Percentiles rank a stretch among this genome's conserved stretches.
These are phyloP conservation scores for Dioszegia aurantiaca DNA, from an alignment of 768 basidiomycete genomes.

Conservation along the genomic window DNA sequence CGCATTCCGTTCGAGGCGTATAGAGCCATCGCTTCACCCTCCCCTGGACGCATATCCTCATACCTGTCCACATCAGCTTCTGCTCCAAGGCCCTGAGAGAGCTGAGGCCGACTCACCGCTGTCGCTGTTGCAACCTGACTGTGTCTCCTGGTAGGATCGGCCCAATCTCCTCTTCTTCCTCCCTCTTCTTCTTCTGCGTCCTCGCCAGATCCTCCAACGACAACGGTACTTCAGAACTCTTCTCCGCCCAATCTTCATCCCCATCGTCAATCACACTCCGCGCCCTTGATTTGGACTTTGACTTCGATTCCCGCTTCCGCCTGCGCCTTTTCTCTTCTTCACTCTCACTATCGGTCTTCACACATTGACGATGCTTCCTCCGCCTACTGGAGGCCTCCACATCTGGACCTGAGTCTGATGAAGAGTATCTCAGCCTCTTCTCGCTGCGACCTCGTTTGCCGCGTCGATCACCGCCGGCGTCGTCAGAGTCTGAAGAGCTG, in stretches of 20 bases:
- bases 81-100: background rate
- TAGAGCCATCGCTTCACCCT: conserved; percentile 97
- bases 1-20: conserved; percentile 83
- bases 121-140: background rate
- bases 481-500: conserved; percentile 28
- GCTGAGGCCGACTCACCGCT: conserved; percentile 9
- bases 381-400: conserved; percentile 52
- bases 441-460: conserved; percentile 35
- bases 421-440: conserved; percentile 54
- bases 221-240: conserved; percentile 18
- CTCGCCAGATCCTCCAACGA: conserved; percentile 45
- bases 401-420: conserved; percentile 49
- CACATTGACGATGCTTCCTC: background rate
- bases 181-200: conserved; percentile 26
- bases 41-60: conserved; percentile 86
- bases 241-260: conserved; percentile 52
- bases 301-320: conserved; percentile 37
- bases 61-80: conserved; percentile 55
- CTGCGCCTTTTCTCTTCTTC: conserved; percentile 53
- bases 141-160: conserved; percentile 64
- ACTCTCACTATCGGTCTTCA: conserved; percentile 27
- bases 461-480: conserved; percentile 6
- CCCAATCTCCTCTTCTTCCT: conserved; percentile 70
- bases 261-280: conserved; percentile 4
- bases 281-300: conserved; percentile 18